Conservation (phyloP, 768 basidiomycete species). For the Pleurotus platypus region DNA sequence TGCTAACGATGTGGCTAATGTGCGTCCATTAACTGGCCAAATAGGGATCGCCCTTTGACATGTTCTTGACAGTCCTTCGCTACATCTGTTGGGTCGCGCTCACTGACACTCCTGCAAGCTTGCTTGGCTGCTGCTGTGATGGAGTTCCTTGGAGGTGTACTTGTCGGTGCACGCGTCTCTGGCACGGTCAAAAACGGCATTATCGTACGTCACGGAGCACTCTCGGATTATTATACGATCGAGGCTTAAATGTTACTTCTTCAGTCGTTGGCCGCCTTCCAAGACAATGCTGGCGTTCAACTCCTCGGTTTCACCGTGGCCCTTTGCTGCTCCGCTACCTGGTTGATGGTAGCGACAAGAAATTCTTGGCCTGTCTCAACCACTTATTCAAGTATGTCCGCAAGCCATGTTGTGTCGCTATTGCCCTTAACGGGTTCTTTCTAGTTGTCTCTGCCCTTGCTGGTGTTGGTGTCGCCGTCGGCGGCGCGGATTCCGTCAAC, state of each 20-base stretch:
- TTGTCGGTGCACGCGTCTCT: slow-evolving; percentile 24
- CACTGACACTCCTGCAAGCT: slow-evolving; percentile 21
- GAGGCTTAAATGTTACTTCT: neutral
- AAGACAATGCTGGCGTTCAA: slow-evolving; percentile 23
- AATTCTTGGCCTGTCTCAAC: slow-evolving; percentile 25
- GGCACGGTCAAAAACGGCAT: slow-evolving; percentile 26
- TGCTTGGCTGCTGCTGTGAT: slow-evolving; percentile 21
- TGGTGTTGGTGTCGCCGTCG: slow-evolving; percentile 23
- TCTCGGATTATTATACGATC: neutral
- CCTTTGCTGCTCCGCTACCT: slow-evolving; percentile 19
- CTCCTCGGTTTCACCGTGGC: slow-evolving; percentile 24
- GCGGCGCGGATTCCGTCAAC: slow-evolving; percentile 18
- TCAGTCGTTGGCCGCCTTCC: slow-evolving; percentile 19
- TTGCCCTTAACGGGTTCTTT: too few species aligned
- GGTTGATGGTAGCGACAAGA: slow-evolving; percentile 23
- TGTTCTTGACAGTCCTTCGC: slow-evolving; percentile 16
- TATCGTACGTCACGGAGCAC: slow-evolving; percentile 13
- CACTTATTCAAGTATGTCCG: slow-evolving; percentile 23
- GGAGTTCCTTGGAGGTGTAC: slow-evolving; percentile 23
- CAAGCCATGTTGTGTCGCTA: too few species aligned
- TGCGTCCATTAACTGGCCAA: neutral
- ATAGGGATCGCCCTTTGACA: neutral
- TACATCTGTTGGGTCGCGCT: slow-evolving; percentile 22
- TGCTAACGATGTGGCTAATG: slow-evolving; percentile 27
- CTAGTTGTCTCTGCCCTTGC: too few species aligned